A percentile compares a stretch with the other conserved stretches of the same genome.
These are phyloP conservation scores for Pneumocystis wakefieldiae DNA, from an alignment of 1,139 yeast genomes.

Conservation along the genomic window DNA sequence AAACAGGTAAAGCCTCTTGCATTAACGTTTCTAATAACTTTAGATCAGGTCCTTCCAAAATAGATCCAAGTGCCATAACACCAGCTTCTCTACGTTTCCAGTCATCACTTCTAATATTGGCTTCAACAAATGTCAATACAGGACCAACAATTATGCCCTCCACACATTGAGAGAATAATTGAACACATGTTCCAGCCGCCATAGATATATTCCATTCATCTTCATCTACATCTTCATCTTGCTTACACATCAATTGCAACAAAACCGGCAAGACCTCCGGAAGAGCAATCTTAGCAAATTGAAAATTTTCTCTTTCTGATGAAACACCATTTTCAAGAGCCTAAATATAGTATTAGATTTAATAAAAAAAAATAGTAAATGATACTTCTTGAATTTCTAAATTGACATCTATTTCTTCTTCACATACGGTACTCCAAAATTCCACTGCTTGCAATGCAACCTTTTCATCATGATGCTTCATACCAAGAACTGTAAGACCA, in stretches of 20 bases:
- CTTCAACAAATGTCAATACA: constrained; percentile 67
- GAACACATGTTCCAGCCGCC: constrained; percentile 98
- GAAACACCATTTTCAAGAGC: constrained; percentile 19
- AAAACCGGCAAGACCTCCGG: constrained; percentile 78
- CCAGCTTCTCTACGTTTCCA: constrained; percentile 96
- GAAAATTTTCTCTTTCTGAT: constrained; percentile 27
- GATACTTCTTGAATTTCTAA: constrained; percentile 46
- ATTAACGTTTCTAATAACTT: constrained; percentile 52
- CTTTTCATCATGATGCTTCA: constrained; percentile 71
- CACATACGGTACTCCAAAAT: constrained; percentile 96
- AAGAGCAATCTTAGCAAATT: constrained; percentile 74
- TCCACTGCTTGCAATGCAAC: constrained; percentile 98
- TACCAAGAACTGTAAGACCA: constrained; percentile 77
- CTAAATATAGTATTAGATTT: neutral
- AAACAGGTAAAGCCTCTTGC: constrained; percentile 68
- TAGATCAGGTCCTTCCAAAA: constrained; percentile 84
- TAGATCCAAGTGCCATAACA: constrained; percentile 97
- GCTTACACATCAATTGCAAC: constrained; percentile 63
- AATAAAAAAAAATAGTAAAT: constrained; percentile 20
- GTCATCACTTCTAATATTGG: constrained; percentile 41
- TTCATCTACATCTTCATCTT: constrained; percentile 67
- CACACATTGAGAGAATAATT: constrained; percentile 79
- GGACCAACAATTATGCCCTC: constrained; percentile 76
- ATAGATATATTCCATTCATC: constrained; percentile 96
- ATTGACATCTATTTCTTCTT: constrained; percentile 76